Evolutionary conservation across 352 stramenopile genomes (phyloP), one percentile per base, ranked within the genome.

Genomic region (Phytopythium chamaehyphon): DNA sequence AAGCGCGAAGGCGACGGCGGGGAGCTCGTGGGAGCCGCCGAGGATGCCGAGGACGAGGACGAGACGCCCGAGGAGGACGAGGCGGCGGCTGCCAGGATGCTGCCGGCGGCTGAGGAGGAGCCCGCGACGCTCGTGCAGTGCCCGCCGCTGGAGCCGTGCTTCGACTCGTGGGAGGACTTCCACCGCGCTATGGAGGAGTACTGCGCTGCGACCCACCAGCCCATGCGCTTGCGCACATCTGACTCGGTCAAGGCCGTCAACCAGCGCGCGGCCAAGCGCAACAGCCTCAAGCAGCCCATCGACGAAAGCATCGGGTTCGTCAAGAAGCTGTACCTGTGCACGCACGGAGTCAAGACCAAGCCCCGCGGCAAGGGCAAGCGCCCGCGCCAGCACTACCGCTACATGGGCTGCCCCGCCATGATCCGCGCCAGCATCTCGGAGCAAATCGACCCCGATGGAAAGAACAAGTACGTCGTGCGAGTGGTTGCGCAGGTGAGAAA

Each of bases 271-370:
- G 82, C 82, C n/a, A 90, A 90, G 62, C 71, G 82, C 28, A 92
- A 92, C 63, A 92, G 82, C 26, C 47, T 86, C 40, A 92, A 92
- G 54, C 76, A 88, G 47, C 82, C 82, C n/a, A 90, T 92, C 64
- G 82, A 92, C 51, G 82, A 92, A 55, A 89, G 74, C 49, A 68
- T 92, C 19, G 82, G 82, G 9, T 92, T 92, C 44, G 82, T 92
- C 18, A 92, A 92, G 62, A 92, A 92, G 42, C 66, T 92, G 3
- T 92, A 92, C 36, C 61, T 90, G 50, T 92, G 82, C 61, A 92
- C 82, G 28, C 82, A 92, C 31, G 82, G 82, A 37, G 82, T 92
- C 22, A 92, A 92, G 60, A 87, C 82, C 24, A 92, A 92, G 63
- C 82, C 82, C 18, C 69, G 82, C 28, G 82, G 82, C 40, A 92